Base-by-base conservation (phyloP, 208 protist species). In the Leishmania tropica region DNA sequence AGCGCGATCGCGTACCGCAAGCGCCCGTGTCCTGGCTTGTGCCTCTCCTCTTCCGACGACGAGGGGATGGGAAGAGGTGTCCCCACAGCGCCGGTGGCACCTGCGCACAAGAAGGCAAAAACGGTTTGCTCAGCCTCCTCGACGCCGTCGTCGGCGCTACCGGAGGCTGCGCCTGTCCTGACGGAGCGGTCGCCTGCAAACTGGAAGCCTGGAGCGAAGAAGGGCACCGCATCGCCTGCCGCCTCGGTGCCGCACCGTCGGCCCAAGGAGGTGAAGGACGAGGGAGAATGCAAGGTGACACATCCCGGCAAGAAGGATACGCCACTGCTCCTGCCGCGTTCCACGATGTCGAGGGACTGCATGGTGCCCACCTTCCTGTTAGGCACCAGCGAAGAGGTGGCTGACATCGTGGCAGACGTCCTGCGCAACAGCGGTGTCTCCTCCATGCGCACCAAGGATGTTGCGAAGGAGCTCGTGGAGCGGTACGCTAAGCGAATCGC, bases 401-500 rank as follows among this genome's bases (percentile, higher is more conserved):
- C 86, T 42, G 85, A 90, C 3, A 85, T 96, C n/a, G 89, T 88
- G 28, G 54, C 47, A 15, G 88, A 92, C 68, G 68, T 95, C 3
- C 78, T 95, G 24, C 78, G 58, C 1, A 74, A 93, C 37, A 83
- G 83, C 5, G 83, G 77, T 3, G 82, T 67, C 28, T 31, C 62
- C 54, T 73, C 75, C 10, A 85, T 96, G 79, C 76, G 75, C 47
- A 64, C 86, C 51, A 91, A 89, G 85, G 86, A 83, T 47, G 71
- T 96, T 1, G 60, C 92, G 47, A 86, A 87, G 78, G 80, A 85
- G 40, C 78, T 96, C 28, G 93, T 94, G 47, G 81, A 84, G 54
- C 81, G 90, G 28, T 96, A 95, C 74, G 70, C 86, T 19, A 85
- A 85, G 48, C 89, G 92, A 15, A 92, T 96, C 76, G 90, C 92